phyloP scores from a whole-genome alignment of 164 flowering plant genomes.

The Annona cherimola region DNA sequence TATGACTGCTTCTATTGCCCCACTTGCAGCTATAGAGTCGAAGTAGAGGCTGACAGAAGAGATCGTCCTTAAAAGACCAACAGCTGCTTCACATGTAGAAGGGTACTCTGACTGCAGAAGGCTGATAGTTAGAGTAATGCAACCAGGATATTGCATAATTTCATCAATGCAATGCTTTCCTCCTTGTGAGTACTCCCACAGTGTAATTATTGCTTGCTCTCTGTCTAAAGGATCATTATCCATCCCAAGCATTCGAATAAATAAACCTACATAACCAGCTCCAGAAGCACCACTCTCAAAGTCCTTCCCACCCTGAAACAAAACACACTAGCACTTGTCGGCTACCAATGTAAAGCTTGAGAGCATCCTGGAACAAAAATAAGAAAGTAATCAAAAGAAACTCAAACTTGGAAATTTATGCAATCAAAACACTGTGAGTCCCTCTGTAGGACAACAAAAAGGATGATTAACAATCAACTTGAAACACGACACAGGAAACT shows the following conservation, averaged over 20 bases:
- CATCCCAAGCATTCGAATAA: slow-evolving; percentile 80
- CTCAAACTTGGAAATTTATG: background rate
- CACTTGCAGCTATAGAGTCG: slow-evolving; percentile 61
- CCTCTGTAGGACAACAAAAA: background rate
- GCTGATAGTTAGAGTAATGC: slow-evolving; percentile 56
- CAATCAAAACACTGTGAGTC: background rate
- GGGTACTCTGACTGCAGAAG: slow-evolving; percentile 68
- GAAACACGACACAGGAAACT: no score
- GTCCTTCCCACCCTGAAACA: slow-evolving; percentile 38
- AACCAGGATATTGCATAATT: slow-evolving; percentile 65
- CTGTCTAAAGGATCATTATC: slow-evolving; percentile 77
- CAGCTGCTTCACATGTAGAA: slow-evolving; percentile 79
- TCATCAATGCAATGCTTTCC: slow-evolving; percentile 66
- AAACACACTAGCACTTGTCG: background rate
- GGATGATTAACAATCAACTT: background rate
- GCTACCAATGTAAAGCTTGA: background rate
- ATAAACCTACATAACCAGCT: slow-evolving; percentile 53
- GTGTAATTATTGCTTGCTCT: slow-evolving; percentile 66
- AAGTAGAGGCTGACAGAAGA: slow-evolving; percentile 55
- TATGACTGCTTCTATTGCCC: slow-evolving; percentile 75
- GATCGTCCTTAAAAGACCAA: slow-evolving; percentile 63
- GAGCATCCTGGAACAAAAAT: background rate
- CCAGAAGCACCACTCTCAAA: slow-evolving; percentile 21
- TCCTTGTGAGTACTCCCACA: slow-evolving; percentile 80
- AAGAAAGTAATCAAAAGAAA: background rate